Base-by-base conservation (phyloP, 352 stramenopile genomes). In the Phytophthora syringae region DNA sequence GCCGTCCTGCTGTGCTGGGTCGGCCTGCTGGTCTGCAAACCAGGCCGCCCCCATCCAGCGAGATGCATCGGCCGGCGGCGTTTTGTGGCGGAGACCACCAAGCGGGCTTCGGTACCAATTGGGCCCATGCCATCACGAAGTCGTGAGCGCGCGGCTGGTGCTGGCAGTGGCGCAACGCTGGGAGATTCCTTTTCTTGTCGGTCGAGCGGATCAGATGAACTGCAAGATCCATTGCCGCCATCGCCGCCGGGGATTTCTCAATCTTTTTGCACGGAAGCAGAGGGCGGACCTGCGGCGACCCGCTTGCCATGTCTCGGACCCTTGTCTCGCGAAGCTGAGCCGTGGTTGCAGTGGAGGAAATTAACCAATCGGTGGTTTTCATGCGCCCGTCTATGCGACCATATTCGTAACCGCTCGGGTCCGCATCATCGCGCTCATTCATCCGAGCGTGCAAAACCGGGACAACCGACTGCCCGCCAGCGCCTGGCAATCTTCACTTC, bases 371-470 rank as follows among this genome's bases (percentile, higher is more conserved):
- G n/a, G 9, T 9, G 5, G 12, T 5, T 25, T 43, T 54, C n/a
- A 10, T 4, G 28, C 27, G 18, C 59, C 20, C 18, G 32, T 28
- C 30, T 48, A 40, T 68, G 53, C 18, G 12, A 44, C 22, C 12
- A 44, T 44, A 55, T 72, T 62, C 52, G 63, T 76, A 64, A 68
- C 57, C 63, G 32, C 40, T 51, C 3, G 22, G 2, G n/a, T 30
- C 24, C 18, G 22, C 56, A 62, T 63, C 60, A 69, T 65, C 64
- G 39, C 28, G 34, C 51, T 51, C 52, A 65, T 60, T 64, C 50
- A 59, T 18, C 16, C 16, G 30, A 44, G 47, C 42, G 54, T 39
- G 55, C 42, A 61, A 45, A 66, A 43, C n/a, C n/a, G n/a, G n/a
- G n/a, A n/a, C n/a, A 21, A 58, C 20, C 7, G 27, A 45, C 34